Percentiles rank a stretch among this genome's conserved stretches.
phyloP scores from a whole-genome alignment of 2,329 filamentous ascomycete genomes.

The Colletotrichum gigasporum region DNA sequence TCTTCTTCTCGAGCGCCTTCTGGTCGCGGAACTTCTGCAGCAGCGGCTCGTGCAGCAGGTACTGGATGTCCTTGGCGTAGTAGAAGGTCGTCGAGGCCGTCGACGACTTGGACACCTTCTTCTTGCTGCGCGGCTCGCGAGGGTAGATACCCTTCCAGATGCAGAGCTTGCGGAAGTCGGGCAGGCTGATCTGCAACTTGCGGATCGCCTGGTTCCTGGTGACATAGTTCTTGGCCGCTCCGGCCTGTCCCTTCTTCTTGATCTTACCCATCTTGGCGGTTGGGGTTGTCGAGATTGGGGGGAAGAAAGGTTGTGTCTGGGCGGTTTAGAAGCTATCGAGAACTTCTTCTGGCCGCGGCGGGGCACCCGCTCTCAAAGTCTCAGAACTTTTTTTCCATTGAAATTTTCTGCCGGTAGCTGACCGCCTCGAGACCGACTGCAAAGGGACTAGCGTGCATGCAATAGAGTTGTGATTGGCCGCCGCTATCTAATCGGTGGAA shows the following conservation, averaged over 20 bases:
- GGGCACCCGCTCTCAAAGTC: conserved; percentile 42
- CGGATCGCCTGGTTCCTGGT: conserved; percentile 96
- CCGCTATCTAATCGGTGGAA: conserved; percentile 23
- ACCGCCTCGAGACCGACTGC: conserved; percentile 28
- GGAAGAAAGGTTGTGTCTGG: conserved; percentile 20
- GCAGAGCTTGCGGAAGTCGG: conserved; percentile 97
- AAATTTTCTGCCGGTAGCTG: conserved; percentile 34
- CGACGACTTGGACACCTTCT: conserved; percentile 92
- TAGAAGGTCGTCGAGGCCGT: conserved; percentile 93
- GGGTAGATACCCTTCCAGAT: conserved; percentile 99
- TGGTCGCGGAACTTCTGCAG: conserved; percentile 96
- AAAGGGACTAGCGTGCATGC: not conserved
- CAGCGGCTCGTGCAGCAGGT: conserved; percentile 94
- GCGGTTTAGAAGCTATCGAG: conserved; percentile 30
- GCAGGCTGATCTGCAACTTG: conserved; percentile 96
- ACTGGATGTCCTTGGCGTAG: conserved; percentile 95
- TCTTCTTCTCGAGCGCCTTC: conserved; percentile 97
- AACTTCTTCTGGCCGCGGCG: conserved; percentile 38
- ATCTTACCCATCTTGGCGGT: conserved; percentile 71
- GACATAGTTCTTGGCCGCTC: conserved; percentile 97
- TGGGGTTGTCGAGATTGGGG: conserved; percentile 25
- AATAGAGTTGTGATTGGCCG: not conserved
- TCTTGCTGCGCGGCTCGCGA: conserved; percentile 94
- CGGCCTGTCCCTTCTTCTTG: conserved; percentile 93
- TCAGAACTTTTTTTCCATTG: conserved; percentile 41